Evolutionary conservation across 2,329 filamentous ascomycete genomes (phyloP).

Genomic region (Nemania serpens): DNA sequence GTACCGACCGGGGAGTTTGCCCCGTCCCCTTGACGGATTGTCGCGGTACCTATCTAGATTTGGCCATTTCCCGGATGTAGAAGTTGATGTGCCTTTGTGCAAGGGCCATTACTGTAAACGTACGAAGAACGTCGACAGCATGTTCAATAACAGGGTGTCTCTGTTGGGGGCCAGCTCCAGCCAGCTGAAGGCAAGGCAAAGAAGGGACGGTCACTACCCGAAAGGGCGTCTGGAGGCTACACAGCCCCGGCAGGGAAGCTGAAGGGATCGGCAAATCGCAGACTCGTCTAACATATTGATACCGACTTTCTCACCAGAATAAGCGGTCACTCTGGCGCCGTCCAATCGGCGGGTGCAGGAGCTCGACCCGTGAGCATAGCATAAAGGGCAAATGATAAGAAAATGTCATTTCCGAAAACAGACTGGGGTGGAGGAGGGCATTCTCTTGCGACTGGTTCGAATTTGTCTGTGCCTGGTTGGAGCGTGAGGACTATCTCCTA

Average conservation of each 20-base stretch:
- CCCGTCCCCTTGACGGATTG: neutral
- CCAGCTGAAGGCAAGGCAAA: constrained; percentile 40
- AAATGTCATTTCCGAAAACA: constrained; percentile 17
- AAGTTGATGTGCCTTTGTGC: no score
- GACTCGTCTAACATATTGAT: constrained; percentile 12
- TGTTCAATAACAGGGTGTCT: neutral
- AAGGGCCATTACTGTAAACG: no score
- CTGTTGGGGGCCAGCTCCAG: constrained; percentile 38
- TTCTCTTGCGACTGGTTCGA: constrained; percentile 10
- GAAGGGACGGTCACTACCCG: constrained; percentile 21
- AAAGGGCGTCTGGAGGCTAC: constrained; percentile 21
- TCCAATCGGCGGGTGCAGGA: constrained; percentile 16
- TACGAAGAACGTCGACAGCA: no score
- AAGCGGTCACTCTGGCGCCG: constrained; percentile 13
- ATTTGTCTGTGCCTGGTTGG: constrained; percentile 1
- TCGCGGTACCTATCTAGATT: neutral
- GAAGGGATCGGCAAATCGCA: constrained; percentile 25
- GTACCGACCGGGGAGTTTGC: constrained; percentile 2
- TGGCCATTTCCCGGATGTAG: neutral
- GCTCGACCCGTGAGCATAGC: constrained; percentile 15
- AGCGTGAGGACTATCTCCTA: neutral
- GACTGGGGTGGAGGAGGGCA: constrained; percentile 1
- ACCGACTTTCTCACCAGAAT: constrained; percentile 17
- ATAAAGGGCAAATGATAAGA: constrained; percentile 20
- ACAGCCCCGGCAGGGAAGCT: constrained; percentile 27